Percentiles rank a stretch among this genome's conserved stretches.
Evolutionary conservation across 164 flowering plant genomes (phyloP).

Genomic region (Platanus orientalis): DNA sequence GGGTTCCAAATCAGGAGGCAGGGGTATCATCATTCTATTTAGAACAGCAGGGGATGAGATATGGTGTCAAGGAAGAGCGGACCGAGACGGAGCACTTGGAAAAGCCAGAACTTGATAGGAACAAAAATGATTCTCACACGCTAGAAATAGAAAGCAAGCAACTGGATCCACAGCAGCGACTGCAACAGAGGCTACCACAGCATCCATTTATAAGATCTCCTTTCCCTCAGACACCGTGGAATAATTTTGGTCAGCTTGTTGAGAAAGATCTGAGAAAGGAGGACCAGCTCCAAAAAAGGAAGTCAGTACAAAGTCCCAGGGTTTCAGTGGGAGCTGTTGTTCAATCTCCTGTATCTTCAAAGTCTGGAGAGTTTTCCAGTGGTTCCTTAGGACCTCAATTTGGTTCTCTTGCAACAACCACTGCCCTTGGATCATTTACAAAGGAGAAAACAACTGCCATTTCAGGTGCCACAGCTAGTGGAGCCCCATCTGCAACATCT

Average conservation of each 20-base stretch:
- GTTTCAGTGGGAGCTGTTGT: conserved; percentile 61
- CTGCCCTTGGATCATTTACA: conserved; percentile 44
- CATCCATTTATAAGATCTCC: conserved; percentile 51
- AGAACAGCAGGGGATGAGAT: conserved; percentile 50
- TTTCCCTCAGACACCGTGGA: conserved; percentile 62
- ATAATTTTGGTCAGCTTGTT: conserved; percentile 47
- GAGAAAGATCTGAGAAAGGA: conserved; percentile 74
- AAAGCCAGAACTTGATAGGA: conserved; percentile 36
- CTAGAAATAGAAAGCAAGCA: conserved; percentile 40
- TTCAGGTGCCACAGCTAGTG: conserved; percentile 50
- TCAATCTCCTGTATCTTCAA: conserved; percentile 84
- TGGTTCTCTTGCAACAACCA: conserved; percentile 40
- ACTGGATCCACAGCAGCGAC: conserved; percentile 52
- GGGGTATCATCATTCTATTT: conserved; percentile 34
- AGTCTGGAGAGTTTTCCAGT: conserved; percentile 86
- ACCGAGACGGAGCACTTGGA: conserved; percentile 54
- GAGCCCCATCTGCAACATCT: conserved; percentile 61
- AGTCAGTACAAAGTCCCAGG: conserved; percentile 74
- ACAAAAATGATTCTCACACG: conserved; percentile 36
- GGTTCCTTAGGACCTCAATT: conserved; percentile 68
- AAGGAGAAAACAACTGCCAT: conserved; percentile 62
- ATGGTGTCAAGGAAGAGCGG: conserved; percentile 62
- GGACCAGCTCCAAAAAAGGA: conserved; percentile 66
- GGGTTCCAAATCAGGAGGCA: conserved; percentile 52
- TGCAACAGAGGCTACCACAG: conserved; percentile 50